A percentile compares a stretch with the other conserved stretches of the same genome.
phyloP scores from a whole-genome alignment of 2,329 filamentous ascomycete species.

The Graphiopsis chlorocephala region DNA sequence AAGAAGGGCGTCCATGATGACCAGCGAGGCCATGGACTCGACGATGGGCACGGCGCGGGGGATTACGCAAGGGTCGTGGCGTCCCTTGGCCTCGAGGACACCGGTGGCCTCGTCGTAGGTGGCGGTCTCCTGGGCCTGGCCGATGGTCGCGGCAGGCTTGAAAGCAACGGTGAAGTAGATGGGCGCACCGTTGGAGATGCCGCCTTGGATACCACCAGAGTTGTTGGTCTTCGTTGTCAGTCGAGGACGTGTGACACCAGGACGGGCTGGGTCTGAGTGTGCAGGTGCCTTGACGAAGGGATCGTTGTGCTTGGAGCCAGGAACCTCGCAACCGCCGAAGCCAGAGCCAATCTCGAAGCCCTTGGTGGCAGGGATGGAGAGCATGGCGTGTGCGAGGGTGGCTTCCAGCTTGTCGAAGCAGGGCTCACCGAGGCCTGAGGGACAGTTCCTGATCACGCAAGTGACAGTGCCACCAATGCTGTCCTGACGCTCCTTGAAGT shows the following conservation, averaged over 20 bases:
- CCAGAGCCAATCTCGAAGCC: constrained; percentile 94
- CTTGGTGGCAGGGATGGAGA: constrained; percentile 91
- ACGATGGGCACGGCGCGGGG: constrained; percentile 82
- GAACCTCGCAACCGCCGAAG: constrained; percentile 81
- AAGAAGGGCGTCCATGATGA: constrained; percentile 82
- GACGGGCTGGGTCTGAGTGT: constrained; percentile 30
- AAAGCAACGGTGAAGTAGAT: constrained; percentile 95
- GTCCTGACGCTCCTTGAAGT: constrained; percentile 74
- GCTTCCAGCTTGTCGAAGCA: constrained; percentile 96
- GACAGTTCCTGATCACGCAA: constrained; percentile 84
- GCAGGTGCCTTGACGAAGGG: constrained; percentile 65
- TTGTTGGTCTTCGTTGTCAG: constrained; percentile 91
- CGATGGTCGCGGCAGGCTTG: constrained; percentile 93
- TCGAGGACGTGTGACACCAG: constrained; percentile 54
- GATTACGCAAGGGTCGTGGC: constrained; percentile 92
- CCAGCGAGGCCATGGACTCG: constrained; percentile 86
- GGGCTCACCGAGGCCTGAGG: constrained; percentile 84
- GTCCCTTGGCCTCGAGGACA: constrained; percentile 81
- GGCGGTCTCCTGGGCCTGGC: constrained; percentile 79
- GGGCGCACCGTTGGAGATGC: constrained; percentile 87
- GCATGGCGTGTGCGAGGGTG: constrained; percentile 85
- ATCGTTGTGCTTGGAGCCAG: constrained; percentile 90
- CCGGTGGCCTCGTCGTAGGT: constrained; percentile 76
- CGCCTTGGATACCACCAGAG: constrained; percentile 90
- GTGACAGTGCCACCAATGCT: constrained; percentile 94